Conservation (phyloP, 2,329 filamentous ascomycete genomes). For the Pseudopyrenochaeta lycopersici region DNA sequence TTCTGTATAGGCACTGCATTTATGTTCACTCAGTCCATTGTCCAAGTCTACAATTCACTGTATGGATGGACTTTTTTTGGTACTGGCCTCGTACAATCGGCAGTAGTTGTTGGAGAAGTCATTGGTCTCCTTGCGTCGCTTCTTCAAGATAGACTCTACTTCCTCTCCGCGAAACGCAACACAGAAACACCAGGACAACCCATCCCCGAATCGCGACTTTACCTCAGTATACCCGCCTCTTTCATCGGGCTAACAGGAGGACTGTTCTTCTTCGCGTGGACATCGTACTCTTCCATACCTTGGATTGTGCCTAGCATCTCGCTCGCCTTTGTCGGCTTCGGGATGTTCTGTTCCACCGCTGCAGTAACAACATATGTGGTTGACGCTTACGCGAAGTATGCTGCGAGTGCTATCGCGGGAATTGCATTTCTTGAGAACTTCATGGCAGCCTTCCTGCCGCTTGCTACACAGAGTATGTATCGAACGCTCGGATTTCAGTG, state of each 20-base stretch:
- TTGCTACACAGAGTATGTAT: conserved; percentile 60
- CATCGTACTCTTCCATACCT: conserved; percentile 51
- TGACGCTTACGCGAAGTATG: conserved; percentile 61
- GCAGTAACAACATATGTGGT: conserved; percentile 60
- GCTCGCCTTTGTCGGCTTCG: conserved; percentile 59
- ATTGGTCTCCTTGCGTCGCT: conserved; percentile 52
- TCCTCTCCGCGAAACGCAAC: conserved; percentile 52
- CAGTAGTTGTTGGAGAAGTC: conserved; percentile 57
- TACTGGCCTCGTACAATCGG: conserved; percentile 56
- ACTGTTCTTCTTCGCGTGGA: conserved; percentile 63
- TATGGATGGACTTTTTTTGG: conserved; percentile 54
- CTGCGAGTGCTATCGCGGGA: conserved; percentile 59
- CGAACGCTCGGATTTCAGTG: conserved; percentile 58
- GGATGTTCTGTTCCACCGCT: conserved; percentile 57
- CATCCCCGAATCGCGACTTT: conserved; percentile 58
- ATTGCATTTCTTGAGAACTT: conserved; percentile 60
- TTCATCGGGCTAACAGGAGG: conserved; percentile 59
- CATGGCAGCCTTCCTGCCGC: conserved; percentile 58
- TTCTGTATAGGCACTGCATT: conserved; percentile 59
- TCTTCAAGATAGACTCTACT: conserved; percentile 51
- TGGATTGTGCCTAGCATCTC: conserved; percentile 61
- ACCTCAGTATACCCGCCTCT: conserved; percentile 53
- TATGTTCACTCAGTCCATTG: conserved; percentile 60
- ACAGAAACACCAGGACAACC: conserved; percentile 49
- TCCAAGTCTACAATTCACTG: conserved; percentile 51